Conservation (phyloP, 768 basidiomycete genomes). For the Cubamyces lactineus region DNA sequence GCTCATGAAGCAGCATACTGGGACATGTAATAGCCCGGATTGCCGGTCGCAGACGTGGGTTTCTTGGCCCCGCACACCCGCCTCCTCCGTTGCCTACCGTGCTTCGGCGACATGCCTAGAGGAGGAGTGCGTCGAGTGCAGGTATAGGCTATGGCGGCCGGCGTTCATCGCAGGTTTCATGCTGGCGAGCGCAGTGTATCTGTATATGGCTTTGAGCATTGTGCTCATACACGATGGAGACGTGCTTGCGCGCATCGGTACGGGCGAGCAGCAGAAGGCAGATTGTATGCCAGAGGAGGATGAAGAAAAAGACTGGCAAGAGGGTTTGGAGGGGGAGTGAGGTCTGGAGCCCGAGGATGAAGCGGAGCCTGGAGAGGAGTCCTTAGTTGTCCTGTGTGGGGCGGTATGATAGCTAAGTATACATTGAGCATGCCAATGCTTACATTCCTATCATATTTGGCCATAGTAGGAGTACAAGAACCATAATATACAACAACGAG, state of each 20-base stretch:
- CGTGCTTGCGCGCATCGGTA: neutral
- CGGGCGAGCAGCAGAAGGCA: neutral
- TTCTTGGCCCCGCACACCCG: no score
- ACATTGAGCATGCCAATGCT: no score
- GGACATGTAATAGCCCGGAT: no score
- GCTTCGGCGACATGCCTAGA: no score
- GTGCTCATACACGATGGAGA: slow-evolving; percentile 6
- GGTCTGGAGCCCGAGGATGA: neutral
- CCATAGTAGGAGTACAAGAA: no score
- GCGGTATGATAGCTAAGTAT: no score
- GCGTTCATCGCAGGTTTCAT: slow-evolving; percentile 53
- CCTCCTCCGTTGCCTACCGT: no score
- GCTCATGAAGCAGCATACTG: no score
- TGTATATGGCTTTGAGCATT: slow-evolving; percentile 27
- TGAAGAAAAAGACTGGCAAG: neutral
- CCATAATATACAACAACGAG: no score
- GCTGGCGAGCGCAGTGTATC: slow-evolving; percentile 44
- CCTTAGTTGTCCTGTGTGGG: no score
- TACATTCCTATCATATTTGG: no score
- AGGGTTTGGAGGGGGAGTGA: neutral
- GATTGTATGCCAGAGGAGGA: neutral
- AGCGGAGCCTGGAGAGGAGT: neutral
- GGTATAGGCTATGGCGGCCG: slow-evolving; percentile 55
- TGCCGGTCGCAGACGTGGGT: no score
- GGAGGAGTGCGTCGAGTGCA: slow-evolving; percentile 46